These are phyloP conservation scores for Didymella segeticola DNA, from an alignment of 2,329 filamentous ascomycete genomes.

Conservation along the genomic window DNA sequence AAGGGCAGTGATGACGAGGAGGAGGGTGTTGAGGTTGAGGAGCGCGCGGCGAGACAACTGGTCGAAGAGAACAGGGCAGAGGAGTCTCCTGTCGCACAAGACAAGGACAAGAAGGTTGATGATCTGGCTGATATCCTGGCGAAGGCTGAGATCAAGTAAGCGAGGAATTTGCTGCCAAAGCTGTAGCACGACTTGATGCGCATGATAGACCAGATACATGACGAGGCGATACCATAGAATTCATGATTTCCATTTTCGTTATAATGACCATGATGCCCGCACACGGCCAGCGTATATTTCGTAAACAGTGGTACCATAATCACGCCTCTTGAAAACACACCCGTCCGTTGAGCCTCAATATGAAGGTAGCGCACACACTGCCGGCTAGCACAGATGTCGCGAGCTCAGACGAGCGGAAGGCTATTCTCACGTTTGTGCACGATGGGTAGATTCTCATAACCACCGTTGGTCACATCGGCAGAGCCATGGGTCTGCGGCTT, in stretches of 20 bases:
- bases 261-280: not conserved
- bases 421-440: slow-evolving; percentile 19
- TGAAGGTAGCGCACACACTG: too few relatives aligned
- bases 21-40: slow-evolving; percentile 59
- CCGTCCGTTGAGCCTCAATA: not conserved
- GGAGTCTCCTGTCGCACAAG: slow-evolving; percentile 73
- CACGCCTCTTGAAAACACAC: not conserved
- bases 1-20: slow-evolving; percentile 73
- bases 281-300: not conserved
- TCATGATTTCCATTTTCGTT: slow-evolving; percentile 6
- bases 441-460: slow-evolving; percentile 1
- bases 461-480: not conserved
- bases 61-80: slow-evolving; percentile 75
- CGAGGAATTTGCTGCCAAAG: not conserved
- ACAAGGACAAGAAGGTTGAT: slow-evolving; percentile 80
- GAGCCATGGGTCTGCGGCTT: slow-evolving; percentile 1
- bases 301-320: not conserved
- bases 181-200: not conserved
- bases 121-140: slow-evolving; percentile 76
- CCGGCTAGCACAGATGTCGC: not conserved
- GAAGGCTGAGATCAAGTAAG: slow-evolving; percentile 64
- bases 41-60: slow-evolving; percentile 58
- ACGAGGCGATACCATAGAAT: slow-evolving; percentile 19
- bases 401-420: slow-evolving; percentile 2
- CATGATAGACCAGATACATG: slow-evolving; percentile 2